Base-by-base conservation (phyloP, 2,329 filamentous ascomycete genomes). In the Monilinia fructicola region DNA sequence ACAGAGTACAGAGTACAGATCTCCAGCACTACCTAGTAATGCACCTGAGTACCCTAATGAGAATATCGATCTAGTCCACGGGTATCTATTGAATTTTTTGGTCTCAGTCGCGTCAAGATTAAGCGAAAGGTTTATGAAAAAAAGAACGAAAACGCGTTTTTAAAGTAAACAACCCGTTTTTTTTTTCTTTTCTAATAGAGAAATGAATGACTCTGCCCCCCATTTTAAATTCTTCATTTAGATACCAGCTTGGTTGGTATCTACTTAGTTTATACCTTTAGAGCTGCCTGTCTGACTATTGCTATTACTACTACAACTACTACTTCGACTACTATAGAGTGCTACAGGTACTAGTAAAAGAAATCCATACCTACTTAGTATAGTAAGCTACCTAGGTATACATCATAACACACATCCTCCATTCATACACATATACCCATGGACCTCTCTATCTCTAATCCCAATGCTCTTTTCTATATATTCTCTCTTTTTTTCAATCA, bases 61-160 rank as follows among this genome's bases (percentile, higher is more conserved):
- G 16, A 11, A 16, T 53, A 26, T 53, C 26, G n/a, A n/a, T n/a
- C n/a, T n/a, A n/a, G n/a, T n/a, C n/a, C n/a, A n/a, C n/a, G n/a
- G n/a, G n/a, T 14, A 26, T 53, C 21, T 59, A 59, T 59, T 12
- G 28, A 59, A 31, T 16, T 46, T 28, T 53, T 21, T 31, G 31
- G 55, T 46, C 55, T 46, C 21, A 6, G 14, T 31, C 55, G 55
- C 55, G 55, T 59, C 40, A 23, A 46, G 55, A 38, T 46, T 35
- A 35, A 46, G 40, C 42, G 55, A 59, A 46, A 59, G 46, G 44
- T 35, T 5, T 40, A 40, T n/a, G n/a, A 58, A 46, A 35, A 42
- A 58, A n/a, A 35, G 31, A 35, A 35, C 31, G 31, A 35, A 35
- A 5, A 35, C 31, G 31, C 31, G 31, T 35, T 7, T 35, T 35